Evolutionary conservation across 257 asterid species (phyloP).

Genomic region (Mentha longifolia): DNA sequence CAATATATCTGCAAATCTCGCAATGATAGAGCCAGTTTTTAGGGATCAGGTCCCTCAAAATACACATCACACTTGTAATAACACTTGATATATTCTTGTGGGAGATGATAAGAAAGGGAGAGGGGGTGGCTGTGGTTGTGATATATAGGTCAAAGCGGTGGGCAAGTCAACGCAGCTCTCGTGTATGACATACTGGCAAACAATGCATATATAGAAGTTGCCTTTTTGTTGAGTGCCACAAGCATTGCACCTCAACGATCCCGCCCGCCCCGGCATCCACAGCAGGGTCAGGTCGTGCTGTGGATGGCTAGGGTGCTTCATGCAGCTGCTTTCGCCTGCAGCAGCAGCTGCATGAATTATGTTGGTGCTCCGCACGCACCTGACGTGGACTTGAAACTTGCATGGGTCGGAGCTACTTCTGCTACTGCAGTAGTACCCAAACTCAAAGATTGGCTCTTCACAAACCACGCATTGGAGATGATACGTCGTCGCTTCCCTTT

Average conservation of each 20-base stretch:
- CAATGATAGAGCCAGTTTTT: conserved; percentile 13
- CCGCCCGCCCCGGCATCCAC: neutral
- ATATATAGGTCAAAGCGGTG: neutral
- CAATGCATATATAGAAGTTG: neutral
- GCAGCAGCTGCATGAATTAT: too few species aligned
- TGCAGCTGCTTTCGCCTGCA: neutral
- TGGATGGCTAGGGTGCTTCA: neutral
- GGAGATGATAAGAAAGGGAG: neutral
- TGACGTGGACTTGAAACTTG: neutral
- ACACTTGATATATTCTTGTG: neutral
- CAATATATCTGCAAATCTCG: conserved; percentile 7
- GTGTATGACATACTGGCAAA: neutral
- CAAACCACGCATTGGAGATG: neutral
- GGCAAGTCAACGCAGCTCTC: neutral
- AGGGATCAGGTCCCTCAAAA: neutral
- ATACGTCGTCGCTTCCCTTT: neutral
- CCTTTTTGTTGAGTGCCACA: neutral
- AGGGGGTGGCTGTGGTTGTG: neutral
- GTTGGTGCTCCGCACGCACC: neutral
- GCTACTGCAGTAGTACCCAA: neutral
- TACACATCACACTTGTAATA: neutral
- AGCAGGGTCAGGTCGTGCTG: neutral
- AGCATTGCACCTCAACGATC: conserved; percentile 7
- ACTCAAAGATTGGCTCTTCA: too few species aligned
- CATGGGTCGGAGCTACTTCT: neutral